Percentiles rank a stretch among this genome's conserved stretches.
Conservation (phyloP, 305 asterid genomes). For the Solanum aculeatissimum region DNA sequence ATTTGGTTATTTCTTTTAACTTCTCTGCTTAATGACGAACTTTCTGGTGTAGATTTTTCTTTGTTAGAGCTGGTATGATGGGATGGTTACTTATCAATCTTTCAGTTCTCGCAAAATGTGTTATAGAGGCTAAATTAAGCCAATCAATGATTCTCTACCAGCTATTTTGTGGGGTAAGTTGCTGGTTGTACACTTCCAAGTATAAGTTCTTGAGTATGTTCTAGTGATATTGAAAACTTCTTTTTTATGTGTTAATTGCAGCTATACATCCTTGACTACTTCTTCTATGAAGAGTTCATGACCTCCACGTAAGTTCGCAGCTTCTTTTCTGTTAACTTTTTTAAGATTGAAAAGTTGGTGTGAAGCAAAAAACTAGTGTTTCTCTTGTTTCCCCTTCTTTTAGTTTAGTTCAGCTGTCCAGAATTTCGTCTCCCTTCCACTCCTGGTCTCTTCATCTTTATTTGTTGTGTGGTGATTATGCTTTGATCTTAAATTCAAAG, state of each 20-base stretch:
- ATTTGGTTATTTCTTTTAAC: background rate
- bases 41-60: conserved; percentile 63
- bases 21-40: background rate
- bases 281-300: conserved; percentile 86
- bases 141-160: conserved; percentile 86
- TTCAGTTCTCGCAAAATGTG: conserved; percentile 70
- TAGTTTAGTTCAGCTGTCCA: background rate
- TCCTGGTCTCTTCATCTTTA: background rate
- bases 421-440: background rate
- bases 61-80: conserved; percentile 99
- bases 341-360: background rate
- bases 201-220: background rate
- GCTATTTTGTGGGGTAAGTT: conserved; percentile 65
- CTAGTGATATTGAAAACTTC: background rate
- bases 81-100: conserved; percentile 97
- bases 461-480: background rate
- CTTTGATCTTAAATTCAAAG: background rate
- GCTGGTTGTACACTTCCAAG: background rate
- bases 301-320: conserved; percentile 80
- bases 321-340: background rate
- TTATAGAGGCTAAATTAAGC: conserved; percentile 48
- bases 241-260: conserved; percentile 21
- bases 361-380: background rate
- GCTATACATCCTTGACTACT: conserved; percentile 89
- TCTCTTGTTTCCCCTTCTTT: background rate